phyloP scores from a whole-genome alignment of 1,284 basidiomycete species.

The Boletellus deceptivus region DNA sequence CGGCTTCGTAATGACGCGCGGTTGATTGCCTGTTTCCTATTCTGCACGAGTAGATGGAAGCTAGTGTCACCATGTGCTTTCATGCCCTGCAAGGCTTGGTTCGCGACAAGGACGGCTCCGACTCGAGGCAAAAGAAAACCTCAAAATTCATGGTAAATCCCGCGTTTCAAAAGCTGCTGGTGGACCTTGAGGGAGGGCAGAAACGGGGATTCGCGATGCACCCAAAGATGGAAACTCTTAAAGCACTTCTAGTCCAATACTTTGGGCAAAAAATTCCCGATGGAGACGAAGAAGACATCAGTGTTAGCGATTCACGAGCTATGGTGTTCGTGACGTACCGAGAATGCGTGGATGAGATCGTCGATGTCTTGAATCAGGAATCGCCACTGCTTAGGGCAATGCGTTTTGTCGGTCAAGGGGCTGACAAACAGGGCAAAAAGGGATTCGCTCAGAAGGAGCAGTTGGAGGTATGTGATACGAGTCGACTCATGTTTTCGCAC shows the following conservation, averaged over 20 bases:
- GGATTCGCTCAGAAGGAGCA: constrained; percentile 93
- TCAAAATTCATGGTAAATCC: constrained; percentile 52
- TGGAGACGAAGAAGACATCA: constrained; percentile 30
- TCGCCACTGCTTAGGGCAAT: constrained; percentile 74
- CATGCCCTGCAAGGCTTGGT: constrained; percentile 51
- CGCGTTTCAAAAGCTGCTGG: constrained; percentile 59
- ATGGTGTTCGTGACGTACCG: constrained; percentile 96
- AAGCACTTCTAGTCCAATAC: constrained; percentile 74
- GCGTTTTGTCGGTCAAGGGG: constrained; percentile 89
- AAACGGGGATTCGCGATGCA: constrained; percentile 63
- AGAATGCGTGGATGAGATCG: constrained; percentile 89
- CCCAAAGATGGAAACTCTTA: constrained; percentile 91
- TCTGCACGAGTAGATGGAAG: constrained; percentile 63
- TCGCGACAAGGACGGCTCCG: constrained; percentile 36
- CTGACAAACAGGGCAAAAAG: constrained; percentile 81
- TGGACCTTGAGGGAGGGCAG: constrained; percentile 59
- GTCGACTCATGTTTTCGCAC: not conserved
- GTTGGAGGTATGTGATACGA: constrained; percentile 56
- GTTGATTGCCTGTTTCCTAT: not conserved
- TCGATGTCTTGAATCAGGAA: constrained; percentile 72
- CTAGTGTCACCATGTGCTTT: constrained; percentile 79
- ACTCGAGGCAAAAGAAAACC: constrained; percentile 39
- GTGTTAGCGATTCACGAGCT: constrained; percentile 60
- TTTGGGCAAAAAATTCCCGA: constrained; percentile 64
- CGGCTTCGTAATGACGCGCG: not conserved